Evolutionary conservation across 2,329 filamentous ascomycete species (phyloP).

Genomic region (Thielaviopsis ethacetica): DNA sequence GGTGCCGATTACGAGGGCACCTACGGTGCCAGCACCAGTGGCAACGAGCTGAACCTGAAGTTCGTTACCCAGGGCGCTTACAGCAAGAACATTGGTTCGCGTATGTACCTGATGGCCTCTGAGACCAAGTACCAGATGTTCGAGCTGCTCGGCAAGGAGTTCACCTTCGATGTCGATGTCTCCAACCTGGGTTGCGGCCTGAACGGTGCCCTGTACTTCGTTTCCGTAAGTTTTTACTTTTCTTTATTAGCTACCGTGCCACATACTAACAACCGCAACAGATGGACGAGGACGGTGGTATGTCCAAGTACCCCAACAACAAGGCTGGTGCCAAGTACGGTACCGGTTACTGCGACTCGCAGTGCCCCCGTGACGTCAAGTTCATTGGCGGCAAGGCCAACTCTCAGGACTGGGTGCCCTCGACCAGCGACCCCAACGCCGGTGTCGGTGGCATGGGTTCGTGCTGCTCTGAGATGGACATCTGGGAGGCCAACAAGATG

Average conservation of each 20-base stretch:
- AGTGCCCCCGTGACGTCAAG: constrained; percentile 31
- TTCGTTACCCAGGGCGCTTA: constrained; percentile 33
- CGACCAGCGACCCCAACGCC: constrained; percentile 32
- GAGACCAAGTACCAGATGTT: constrained; percentile 42
- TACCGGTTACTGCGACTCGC: constrained; percentile 36
- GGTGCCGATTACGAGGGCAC: constrained; percentile 28
- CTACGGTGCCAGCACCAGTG: constrained; percentile 30
- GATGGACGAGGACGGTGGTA: constrained; percentile 37
- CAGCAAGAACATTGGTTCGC: constrained; percentile 26
- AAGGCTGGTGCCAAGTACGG: constrained; percentile 34
- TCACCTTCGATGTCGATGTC: constrained; percentile 51
- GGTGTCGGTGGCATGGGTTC: constrained; percentile 32
- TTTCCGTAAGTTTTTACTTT: constrained; percentile 17
- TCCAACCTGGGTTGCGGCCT: constrained; percentile 46
- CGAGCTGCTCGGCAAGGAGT: constrained; percentile 43
- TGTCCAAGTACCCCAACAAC: constrained; percentile 28
- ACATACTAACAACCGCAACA: neutral
- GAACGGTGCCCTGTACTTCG: constrained; percentile 48
- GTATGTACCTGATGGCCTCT: constrained; percentile 42
- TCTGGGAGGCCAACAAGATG: constrained; percentile 42
- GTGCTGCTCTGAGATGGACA: constrained; percentile 42
- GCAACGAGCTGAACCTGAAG: constrained; percentile 30
- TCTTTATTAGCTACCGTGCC: no score
- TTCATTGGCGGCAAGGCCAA: constrained; percentile 31
- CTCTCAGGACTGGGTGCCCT: constrained; percentile 28